Percentiles rank a stretch among this genome's conserved stretches.
Conservation (phyloP, 2,329 filamentous ascomycete species). For the Aureobasidium sp. region DNA sequence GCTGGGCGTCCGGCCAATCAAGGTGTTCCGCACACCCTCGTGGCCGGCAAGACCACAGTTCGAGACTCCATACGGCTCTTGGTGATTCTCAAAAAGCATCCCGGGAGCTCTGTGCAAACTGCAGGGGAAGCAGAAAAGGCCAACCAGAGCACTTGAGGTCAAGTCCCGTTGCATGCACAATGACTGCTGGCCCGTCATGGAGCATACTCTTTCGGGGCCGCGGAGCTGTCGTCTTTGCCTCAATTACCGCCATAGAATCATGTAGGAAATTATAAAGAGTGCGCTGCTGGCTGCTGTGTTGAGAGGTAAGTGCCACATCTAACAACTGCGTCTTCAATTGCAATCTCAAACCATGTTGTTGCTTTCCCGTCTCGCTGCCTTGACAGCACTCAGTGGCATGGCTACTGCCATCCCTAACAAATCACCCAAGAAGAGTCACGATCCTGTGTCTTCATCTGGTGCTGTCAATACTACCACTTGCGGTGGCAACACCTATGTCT, state of each 20-base stretch:
- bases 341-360: neutral
- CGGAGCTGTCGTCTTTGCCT: neutral
- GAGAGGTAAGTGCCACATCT: neutral
- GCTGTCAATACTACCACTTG: constrained; percentile 46
- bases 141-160: neutral
- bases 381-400: neutral
- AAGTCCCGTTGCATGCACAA: neutral
- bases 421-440: neutral
- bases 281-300: neutral
- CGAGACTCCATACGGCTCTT: neutral
- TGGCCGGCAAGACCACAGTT: neutral
- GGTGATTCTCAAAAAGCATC: neutral
- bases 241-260: neutral
- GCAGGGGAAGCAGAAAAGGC: neutral
- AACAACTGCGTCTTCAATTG: neutral
- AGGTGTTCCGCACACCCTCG: neutral
- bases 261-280: neutral
- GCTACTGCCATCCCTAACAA: neutral
- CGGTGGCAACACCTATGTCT: constrained; percentile 57
- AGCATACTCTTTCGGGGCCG: neutral
- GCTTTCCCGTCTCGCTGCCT: constrained; percentile 2
- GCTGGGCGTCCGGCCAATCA: neutral
- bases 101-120: neutral
- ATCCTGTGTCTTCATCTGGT: neutral
- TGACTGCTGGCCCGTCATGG: neutral